Conservation (phyloP, 2,329 filamentous ascomycete species). For the Aureobasidium sp. region DNA sequence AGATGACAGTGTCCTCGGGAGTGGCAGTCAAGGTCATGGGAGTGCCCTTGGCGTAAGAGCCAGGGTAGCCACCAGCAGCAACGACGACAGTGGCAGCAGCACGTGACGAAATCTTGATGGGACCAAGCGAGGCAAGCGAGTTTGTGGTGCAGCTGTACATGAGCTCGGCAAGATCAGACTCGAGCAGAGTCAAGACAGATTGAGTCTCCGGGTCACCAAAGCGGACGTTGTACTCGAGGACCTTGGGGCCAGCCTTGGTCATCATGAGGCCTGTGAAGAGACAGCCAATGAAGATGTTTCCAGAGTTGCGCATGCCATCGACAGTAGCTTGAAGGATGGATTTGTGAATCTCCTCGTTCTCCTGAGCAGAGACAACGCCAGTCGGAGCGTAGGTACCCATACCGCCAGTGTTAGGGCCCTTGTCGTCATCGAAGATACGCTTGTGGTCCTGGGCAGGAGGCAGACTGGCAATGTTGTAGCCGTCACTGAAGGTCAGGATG, state of each 20-base stretch:
- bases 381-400: slow-evolving; percentile 96
- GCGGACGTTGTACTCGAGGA: slow-evolving; percentile 87
- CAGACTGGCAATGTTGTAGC: slow-evolving; percentile 72
- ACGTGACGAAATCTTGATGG: slow-evolving; percentile 33
- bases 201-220: slow-evolving; percentile 92
- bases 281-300: slow-evolving; percentile 62
- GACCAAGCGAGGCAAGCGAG: slow-evolving; percentile 51
- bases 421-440: slow-evolving; percentile 82
- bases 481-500: slow-evolving; percentile 86
- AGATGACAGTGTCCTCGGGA: slow-evolving; percentile 53
- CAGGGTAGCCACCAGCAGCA: slow-evolving; percentile 85
- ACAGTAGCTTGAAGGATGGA: slow-evolving; percentile 86
- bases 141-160: slow-evolving; percentile 79
- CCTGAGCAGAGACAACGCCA: slow-evolving; percentile 42
- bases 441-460: slow-evolving; percentile 97
- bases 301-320: slow-evolving; percentile 77
- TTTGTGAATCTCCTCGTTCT: slow-evolving; percentile 71
- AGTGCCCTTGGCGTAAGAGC: slow-evolving; percentile 73
- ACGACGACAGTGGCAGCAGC: slow-evolving; percentile 92
- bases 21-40: slow-evolving; percentile 48
- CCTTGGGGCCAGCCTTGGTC: slow-evolving; percentile 70
- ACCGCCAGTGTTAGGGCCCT: slow-evolving; percentile 88
- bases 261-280: slow-evolving; percentile 94
- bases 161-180: slow-evolving; percentile 79
- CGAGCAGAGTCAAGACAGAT: slow-evolving; percentile 72